Conservation (phyloP, 345 rosid genomes). For the Populus nigra region DNA sequence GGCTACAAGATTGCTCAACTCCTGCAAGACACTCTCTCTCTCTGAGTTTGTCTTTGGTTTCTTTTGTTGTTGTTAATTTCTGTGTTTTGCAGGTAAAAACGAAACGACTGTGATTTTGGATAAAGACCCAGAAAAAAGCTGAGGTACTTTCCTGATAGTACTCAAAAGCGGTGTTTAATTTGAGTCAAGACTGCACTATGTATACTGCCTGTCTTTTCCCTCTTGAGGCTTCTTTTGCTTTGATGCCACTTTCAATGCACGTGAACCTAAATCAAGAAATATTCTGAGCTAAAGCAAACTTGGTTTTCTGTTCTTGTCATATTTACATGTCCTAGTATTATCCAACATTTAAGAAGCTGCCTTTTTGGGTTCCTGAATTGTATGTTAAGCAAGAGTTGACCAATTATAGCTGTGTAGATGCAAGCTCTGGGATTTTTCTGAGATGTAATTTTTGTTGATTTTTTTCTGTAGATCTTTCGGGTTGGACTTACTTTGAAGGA, state of each 20-base stretch:
- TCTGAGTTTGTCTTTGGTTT: not conserved
- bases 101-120: not conserved
- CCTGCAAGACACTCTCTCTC: not conserved
- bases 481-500: conserved; percentile 6
- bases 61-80: not conserved
- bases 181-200: not conserved
- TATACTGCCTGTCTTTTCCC: not conserved
- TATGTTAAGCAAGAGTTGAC: not conserved
- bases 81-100: conserved; percentile 5
- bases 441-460: not conserved
- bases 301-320: conserved; percentile 7
- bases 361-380: not conserved
- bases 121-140: not conserved
- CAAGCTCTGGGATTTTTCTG: not conserved
- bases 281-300: not conserved
- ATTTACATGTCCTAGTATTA: not conserved
- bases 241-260: not conserved
- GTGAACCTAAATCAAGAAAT: conserved; percentile 2
- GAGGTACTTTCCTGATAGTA: not conserved
- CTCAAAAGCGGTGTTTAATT: not conserved
- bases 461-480: conserved; percentile 3
- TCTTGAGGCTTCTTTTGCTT: conserved; percentile 5
- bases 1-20: not conserved
- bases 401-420: not conserved
- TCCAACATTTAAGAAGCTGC: not conserved